A percentile compares a stretch with the other conserved stretches of the same genome.
Conservation (phyloP, 169 alveolate species). For the Plasmodium inui region DNA sequence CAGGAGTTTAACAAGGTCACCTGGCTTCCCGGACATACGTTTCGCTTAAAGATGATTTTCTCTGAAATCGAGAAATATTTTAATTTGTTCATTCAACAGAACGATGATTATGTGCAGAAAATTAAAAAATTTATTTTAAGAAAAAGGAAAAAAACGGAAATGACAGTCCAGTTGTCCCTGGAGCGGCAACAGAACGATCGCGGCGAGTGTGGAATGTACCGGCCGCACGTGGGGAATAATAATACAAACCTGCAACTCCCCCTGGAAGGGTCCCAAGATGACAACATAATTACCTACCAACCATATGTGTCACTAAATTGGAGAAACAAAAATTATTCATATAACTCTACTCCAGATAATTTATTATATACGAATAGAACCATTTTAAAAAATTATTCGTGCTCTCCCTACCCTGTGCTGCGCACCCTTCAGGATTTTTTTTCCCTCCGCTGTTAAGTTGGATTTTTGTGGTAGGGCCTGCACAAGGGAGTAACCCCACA, state of each 20-base stretch:
- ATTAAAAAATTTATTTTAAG: conserved; percentile 24
- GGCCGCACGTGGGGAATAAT: background rate
- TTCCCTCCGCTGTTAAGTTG: background rate
- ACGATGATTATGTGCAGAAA: conserved; percentile 39
- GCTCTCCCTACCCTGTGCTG: conserved; percentile 1
- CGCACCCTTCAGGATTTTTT: conserved; percentile 1
- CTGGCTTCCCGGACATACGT: conserved; percentile 55
- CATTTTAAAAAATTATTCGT: conserved; percentile 1
- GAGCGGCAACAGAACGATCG: background rate
- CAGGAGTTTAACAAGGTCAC: conserved; percentile 54
- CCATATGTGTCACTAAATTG: background rate
- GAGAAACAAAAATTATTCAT: background rate
- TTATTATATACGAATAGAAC: background rate
- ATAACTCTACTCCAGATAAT: background rate
- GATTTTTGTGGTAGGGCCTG: background rate
- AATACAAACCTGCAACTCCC: background rate
- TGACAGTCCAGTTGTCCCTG: background rate
- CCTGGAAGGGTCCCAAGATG: background rate
- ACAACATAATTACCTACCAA: background rate
- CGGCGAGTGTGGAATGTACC: background rate
- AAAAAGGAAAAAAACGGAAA: conserved; percentile 34
- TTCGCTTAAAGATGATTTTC: conserved; percentile 26
- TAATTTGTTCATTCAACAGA: conserved; percentile 25
- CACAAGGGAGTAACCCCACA: background rate
- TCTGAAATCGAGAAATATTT: conserved; percentile 18